These are phyloP conservation scores for Hypericum androsaemum DNA, from an alignment of 345 rosid genomes.

Conservation along the genomic window DNA sequence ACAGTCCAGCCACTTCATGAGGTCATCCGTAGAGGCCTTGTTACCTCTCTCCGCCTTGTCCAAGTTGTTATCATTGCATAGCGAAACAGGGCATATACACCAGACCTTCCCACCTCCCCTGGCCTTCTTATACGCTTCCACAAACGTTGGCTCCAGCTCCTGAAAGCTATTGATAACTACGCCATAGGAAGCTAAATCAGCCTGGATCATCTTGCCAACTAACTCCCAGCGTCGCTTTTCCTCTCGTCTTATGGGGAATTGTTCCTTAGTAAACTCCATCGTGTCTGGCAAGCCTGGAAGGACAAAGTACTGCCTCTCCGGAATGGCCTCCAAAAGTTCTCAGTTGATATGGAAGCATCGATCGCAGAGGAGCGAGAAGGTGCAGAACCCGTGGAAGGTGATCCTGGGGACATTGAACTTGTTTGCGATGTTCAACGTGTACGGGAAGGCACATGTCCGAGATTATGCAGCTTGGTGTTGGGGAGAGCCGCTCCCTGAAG, in stretches of 20 bases:
- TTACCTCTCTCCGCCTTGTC: background rate
- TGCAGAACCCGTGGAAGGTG: background rate
- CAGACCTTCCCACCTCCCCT: background rate
- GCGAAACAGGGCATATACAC: background rate
- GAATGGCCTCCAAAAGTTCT: background rate
- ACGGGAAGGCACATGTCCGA: conserved; percentile 1
- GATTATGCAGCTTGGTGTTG: background rate
- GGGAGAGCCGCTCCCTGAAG: background rate
- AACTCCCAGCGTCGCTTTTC: background rate
- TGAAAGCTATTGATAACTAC: background rate
- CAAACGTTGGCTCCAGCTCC: conserved; percentile 2
- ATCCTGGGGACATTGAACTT: conserved; percentile 2
- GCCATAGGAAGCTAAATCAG: background rate
- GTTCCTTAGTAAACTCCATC: background rate
- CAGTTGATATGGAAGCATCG: background rate
- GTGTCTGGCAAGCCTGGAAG: background rate
- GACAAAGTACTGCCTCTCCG: background rate
- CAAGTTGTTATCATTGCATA: background rate
- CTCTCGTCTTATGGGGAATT: background rate
- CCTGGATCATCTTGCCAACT: background rate
- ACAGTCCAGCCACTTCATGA: background rate
- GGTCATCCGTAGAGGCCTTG: background rate
- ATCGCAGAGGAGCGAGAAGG: background rate
- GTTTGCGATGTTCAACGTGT: background rate
- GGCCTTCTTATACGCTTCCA: background rate